Base-by-base conservation (phyloP, 495 filamentous ascomycete species). In the Penicillium antarcticum region DNA sequence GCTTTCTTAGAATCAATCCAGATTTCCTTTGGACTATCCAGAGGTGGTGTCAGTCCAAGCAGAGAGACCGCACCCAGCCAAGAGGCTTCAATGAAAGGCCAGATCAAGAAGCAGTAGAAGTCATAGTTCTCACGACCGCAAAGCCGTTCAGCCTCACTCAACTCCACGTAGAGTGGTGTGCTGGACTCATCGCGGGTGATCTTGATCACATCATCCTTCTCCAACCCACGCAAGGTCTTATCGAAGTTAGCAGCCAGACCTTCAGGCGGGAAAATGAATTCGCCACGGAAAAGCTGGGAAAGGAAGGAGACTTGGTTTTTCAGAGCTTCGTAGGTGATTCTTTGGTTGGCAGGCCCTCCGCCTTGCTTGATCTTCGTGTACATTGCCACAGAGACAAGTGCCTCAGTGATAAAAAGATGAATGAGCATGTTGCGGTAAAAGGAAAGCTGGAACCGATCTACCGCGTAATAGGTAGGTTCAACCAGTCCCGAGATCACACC, bases 371-470 rank as follows among this genome's bases (percentile, higher is more conserved):
- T 85, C 32, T 83, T 78, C 0, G 87, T 91, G 66, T 97, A 97
- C 76, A 98, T 86, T 23, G 87, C 87, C 13, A 86, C 89, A 14
- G 87, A 91, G 2, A 98, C 87, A 2, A 97, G 75, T 0, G 92
- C 87, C 55, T 97, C 90, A 1, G 87, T 86, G 45, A 97, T 92
- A 66, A 98, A 98, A 2, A 98, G 81, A 62, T 98, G 94, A 45
- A 98, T 98, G 1, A 91, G 95, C 92, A 97, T 97, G 67, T 98
- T 98, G 36, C 94, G 85, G 67, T 97, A 98, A 70, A 97, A 98
- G 1, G 88, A 94, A 8, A 98, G 80, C 60, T 97, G 92, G 72
- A 98, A 98, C 43, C 92, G 81, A 67, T 98, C 94, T 23, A 96
- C 90, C 3, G 94, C 92, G 58, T 88, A 95, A 64, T 87, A 97